These are phyloP conservation scores for Globisporangium rhizosaccharum DNA, from an alignment of 352 stramenopile genomes.

Conservation along the genomic window DNA sequence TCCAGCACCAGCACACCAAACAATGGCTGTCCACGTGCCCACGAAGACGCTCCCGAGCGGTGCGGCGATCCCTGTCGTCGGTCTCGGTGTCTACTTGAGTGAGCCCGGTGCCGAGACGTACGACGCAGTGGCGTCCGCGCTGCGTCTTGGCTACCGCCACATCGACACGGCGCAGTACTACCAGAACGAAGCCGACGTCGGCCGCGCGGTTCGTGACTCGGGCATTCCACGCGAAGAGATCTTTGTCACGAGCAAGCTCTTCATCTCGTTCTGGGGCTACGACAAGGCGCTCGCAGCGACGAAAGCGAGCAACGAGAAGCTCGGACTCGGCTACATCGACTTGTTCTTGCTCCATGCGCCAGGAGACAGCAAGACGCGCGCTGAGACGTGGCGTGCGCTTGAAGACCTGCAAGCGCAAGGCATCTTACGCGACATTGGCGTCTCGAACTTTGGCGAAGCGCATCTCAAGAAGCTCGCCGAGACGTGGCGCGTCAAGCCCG, in stretches of 20 bases:
- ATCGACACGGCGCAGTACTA: conserved; percentile 90
- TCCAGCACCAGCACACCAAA: no score
- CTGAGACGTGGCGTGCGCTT: conserved; percentile 44
- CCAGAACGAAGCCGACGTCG: conserved; percentile 82
- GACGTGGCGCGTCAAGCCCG: conserved; percentile 44
- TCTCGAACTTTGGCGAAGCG: conserved; percentile 86
- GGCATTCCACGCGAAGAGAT: conserved; percentile 65
- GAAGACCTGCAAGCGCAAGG: conserved; percentile 46
- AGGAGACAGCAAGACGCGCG: conserved; percentile 28
- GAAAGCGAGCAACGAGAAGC: conserved; percentile 40
- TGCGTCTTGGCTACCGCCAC: conserved; percentile 80
- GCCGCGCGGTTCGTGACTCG: conserved; percentile 59
- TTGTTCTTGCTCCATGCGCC: conserved; percentile 72
- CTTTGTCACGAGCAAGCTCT: conserved; percentile 86
- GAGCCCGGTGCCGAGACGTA: conserved; percentile 45
- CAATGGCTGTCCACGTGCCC: conserved; percentile 7
- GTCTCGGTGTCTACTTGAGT: conserved; percentile 50
- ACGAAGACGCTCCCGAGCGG: conserved; percentile 39
- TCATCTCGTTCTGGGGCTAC: conserved; percentile 52
- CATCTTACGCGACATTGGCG: conserved; percentile 73
- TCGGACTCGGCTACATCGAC: conserved; percentile 78
- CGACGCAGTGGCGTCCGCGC: conserved; percentile 35
- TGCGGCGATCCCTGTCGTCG: conserved; percentile 35
- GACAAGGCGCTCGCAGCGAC: conserved; percentile 49
- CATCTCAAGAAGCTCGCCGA: conserved; percentile 78